Conservation (phyloP, 73 alveolate genomes). For the Durusdinium trenchii region DNA sequence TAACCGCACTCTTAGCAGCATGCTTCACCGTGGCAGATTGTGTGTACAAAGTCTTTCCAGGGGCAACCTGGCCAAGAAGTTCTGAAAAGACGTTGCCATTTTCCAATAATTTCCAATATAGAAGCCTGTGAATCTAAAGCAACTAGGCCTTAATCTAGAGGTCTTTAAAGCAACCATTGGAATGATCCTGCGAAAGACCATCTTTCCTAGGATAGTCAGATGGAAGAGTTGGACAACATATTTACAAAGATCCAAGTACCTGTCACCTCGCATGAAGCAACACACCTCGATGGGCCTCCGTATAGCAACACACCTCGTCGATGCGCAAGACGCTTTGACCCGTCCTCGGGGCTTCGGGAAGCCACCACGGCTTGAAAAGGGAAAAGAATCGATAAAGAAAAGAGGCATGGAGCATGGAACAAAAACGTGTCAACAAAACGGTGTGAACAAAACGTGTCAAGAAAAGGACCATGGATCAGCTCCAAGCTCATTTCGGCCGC, state of each 20-base stretch:
- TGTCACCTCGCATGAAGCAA: no score
- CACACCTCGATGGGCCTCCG: slow-evolving; percentile 6
- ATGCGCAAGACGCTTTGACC: slow-evolving; percentile 54
- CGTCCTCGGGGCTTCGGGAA: background rate
- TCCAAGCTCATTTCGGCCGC: slow-evolving; percentile 30
- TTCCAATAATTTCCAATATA: no score
- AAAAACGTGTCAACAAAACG: background rate
- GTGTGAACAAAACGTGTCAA: background rate
- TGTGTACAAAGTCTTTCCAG: slow-evolving; percentile 63
- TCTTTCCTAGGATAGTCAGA: no score
- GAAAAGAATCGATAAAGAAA: no score
- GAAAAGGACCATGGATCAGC: background rate
- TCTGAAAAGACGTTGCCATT: background rate
- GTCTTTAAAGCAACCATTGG: no score
- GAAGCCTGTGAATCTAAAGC: no score
- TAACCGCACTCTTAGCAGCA: background rate
- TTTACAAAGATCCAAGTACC: no score
- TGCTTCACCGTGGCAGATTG: slow-evolving; percentile 62
- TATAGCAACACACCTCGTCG: slow-evolving; percentile 67
- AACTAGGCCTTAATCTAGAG: no score
- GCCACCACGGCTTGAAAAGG: background rate
- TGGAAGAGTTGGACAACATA: no score
- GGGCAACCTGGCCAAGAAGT: slow-evolving; percentile 7
- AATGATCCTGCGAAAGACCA: no score
- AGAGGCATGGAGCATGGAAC: background rate